A percentile compares a stretch with the other conserved stretches of the same genome.
Evolutionary conservation across 768 basidiomycete species (phyloP).

Genomic region (Podaxis sp.): DNA sequence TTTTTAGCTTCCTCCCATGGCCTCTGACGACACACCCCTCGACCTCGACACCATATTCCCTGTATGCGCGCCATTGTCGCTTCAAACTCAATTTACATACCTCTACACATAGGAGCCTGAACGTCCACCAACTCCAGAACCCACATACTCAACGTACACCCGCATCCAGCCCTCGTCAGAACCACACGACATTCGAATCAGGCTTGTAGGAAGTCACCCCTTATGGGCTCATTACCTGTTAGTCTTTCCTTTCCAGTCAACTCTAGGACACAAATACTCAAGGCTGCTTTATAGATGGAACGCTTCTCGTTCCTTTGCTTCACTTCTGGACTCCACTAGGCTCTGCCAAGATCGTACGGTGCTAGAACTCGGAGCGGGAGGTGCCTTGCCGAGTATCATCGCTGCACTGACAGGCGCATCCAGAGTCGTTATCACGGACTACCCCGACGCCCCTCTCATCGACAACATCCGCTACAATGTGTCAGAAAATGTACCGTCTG

Average conservation of each 20-base stretch:
- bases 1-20: conserved; percentile 6
- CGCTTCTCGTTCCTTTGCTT: conserved; percentile 70
- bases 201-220: conserved; percentile 77
- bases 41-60: conserved; percentile 50
- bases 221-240: conserved; percentile 84
- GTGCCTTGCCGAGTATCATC: conserved; percentile 83
- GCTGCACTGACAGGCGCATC: conserved; percentile 32
- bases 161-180: conserved; percentile 30
- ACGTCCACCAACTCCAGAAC: conserved; percentile 66
- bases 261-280: not conserved
- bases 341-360: conserved; percentile 49
- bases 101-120: conserved; percentile 52
- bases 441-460: conserved; percentile 77
- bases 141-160: conserved; percentile 51
- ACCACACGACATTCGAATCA: conserved; percentile 47
- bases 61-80: conserved; percentile 29
- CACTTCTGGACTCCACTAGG: conserved; percentile 59
- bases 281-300: conserved; percentile 65
- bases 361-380: conserved; percentile 92
- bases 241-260: conserved; percentile 15
- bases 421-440: conserved; percentile 88
- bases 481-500: conserved; percentile 46
- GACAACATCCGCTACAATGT: conserved; percentile 78
- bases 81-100: not conserved
- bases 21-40: conserved; percentile 31